Percentiles rank a stretch among this genome's conserved stretches.
Conservation (phyloP, 148 eudicot genomes). For the Vaccinium darrowii region DNA sequence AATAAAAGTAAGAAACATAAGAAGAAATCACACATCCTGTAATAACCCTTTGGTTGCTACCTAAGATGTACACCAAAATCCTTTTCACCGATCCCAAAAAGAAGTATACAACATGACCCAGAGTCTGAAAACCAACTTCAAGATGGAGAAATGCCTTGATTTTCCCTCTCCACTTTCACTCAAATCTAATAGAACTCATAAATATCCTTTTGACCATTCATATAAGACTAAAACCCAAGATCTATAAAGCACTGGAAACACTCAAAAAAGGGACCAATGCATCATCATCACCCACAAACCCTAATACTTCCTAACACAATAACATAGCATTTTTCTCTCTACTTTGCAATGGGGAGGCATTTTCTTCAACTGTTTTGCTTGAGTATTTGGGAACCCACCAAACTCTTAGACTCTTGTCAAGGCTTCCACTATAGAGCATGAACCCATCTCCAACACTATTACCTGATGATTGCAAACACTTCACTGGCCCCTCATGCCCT, state of each 20-base stretch:
- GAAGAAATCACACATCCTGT: neutral
- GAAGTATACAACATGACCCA: neutral
- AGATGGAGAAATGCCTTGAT: constrained; percentile 2
- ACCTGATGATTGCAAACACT: constrained; percentile 66
- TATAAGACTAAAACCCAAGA: neutral
- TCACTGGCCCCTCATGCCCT: constrained; percentile 84
- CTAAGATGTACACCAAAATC: neutral
- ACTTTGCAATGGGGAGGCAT: constrained; percentile 5
- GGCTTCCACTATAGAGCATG: constrained; percentile 82
- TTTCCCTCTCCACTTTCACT: constrained; percentile 5
- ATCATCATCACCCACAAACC: constrained; percentile 1
- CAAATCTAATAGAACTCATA: neutral
- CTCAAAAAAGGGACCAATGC: constrained; percentile 13
- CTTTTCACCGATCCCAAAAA: neutral
- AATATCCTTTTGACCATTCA: neutral
- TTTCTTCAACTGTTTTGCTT: constrained; percentile 19
- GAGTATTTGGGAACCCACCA: constrained; percentile 77
- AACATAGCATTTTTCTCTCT: constrained; percentile 2
- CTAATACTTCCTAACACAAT: neutral
- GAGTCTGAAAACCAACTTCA: constrained; percentile 2
- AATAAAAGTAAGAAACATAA: neutral
- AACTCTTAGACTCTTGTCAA: constrained; percentile 82
- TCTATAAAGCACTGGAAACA: constrained; percentile 2
- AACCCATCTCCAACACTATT: constrained; percentile 71
- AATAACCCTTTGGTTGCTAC: neutral